A percentile compares a stretch with the other conserved stretches of the same genome.
These are phyloP conservation scores for Porphyrellus cyaneotinctus DNA, from an alignment of 768 basidiomycete species.

Conservation along the genomic window DNA sequence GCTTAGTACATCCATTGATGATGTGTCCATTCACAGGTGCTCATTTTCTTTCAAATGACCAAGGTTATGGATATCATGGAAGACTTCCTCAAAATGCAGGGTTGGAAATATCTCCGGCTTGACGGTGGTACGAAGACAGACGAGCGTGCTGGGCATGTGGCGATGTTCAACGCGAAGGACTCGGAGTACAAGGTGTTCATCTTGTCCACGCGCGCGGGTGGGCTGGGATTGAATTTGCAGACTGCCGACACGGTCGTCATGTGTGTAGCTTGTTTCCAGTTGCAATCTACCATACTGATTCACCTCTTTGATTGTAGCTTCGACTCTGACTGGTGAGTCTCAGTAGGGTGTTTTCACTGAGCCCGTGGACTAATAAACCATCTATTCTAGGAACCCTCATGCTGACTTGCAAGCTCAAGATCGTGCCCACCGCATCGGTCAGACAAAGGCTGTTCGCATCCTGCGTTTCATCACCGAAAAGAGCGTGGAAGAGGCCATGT, in stretches of 20 bases:
- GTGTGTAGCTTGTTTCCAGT: conserved; percentile 40
- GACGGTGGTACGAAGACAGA: conserved; percentile 97
- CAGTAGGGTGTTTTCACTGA: not conserved
- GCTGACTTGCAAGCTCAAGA: conserved; percentile 99
- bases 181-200: conserved; percentile 92
- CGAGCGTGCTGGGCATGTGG: conserved; percentile 83
- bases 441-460: conserved; percentile 96
- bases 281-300: conserved; percentile 6
- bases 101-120: conserved; percentile 85
- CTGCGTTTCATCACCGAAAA: conserved; percentile 96
- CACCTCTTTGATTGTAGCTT: conserved; percentile 43
- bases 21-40: conserved; percentile 50
- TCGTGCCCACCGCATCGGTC: conserved; percentile 99
- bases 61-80: conserved; percentile 99
- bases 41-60: conserved; percentile 99
- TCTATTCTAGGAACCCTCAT: conserved; percentile 80
- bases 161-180: conserved; percentile 82
- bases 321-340: conserved; percentile 65
- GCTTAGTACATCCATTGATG: not conserved
- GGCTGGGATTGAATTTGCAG: conserved; percentile 91
- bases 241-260: conserved; percentile 96
- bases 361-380: not conserved
- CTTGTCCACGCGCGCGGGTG: conserved; percentile 89
- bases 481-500: conserved; percentile 98
- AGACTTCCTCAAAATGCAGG: conserved; percentile 86